phyloP scores from a whole-genome alignment of 164 flowering plant genomes.

The Saururus chinensis region DNA sequence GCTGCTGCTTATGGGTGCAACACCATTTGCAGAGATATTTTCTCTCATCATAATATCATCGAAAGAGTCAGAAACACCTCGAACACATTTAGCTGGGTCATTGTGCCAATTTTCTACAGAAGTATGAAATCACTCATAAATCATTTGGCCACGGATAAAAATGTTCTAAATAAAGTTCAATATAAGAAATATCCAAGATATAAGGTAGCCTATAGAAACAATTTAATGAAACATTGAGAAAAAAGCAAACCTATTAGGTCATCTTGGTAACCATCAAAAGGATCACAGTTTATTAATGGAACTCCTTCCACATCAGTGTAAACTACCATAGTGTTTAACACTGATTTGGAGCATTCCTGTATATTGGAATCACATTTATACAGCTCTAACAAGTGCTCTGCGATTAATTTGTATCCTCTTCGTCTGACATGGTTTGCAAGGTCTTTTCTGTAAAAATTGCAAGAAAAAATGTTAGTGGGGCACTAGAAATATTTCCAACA shows the following conservation, averaged over 20 bases:
- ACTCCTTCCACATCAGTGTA: neutral
- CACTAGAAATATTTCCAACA: neutral
- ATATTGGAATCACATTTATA: neutral
- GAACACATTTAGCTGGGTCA: neutral
- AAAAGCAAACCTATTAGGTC: no score
- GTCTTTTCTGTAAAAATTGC: neutral
- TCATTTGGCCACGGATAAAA: no score
- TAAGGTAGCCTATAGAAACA: no score
- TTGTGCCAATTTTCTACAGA: neutral
- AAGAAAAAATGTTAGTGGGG: neutral
- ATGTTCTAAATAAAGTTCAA: no score
- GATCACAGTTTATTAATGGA: neutral
- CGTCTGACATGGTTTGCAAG: neutral
- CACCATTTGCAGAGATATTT: neutral
- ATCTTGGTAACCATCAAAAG: no score
- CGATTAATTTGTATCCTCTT: neutral
- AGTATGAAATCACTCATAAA: no score
- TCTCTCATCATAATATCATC: neutral
- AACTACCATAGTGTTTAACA: neutral
- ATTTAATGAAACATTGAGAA: no score
- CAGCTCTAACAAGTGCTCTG: neutral
- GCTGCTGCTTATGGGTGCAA: neutral
- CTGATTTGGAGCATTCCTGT: neutral
- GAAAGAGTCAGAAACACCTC: neutral
- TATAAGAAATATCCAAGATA: no score